Percentiles rank a stretch among this genome's conserved stretches.
Conservation (phyloP, 176 grass and related monocot species). For the Tillandsia leiboldiana region DNA sequence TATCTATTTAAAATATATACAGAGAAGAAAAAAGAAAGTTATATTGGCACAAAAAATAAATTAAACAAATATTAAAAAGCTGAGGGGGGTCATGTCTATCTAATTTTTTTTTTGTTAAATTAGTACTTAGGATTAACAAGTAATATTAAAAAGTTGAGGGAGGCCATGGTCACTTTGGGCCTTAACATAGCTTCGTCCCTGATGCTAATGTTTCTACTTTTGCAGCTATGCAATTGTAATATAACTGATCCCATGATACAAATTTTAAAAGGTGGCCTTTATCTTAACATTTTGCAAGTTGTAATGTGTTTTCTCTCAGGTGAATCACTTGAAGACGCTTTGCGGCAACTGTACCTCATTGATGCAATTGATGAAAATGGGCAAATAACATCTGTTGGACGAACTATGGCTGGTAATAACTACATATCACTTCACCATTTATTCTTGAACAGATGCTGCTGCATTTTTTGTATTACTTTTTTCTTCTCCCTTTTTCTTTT, state of each 20-base stretch:
- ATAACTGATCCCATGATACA: background rate
- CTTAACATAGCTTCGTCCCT: too few species aligned
- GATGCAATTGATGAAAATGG: slow-evolving; percentile 97
- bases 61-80: too few species aligned
- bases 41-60: too few species aligned
- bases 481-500: background rate
- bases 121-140: too few species aligned
- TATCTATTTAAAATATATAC: too few species aligned
- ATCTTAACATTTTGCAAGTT: background rate
- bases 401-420: slow-evolving; percentile 65
- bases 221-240: background rate
- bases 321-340: slow-evolving; percentile 96
- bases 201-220: background rate
- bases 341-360: slow-evolving; percentile 90
- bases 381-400: slow-evolving; percentile 66
- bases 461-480: background rate
- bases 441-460: slow-evolving; percentile 5
- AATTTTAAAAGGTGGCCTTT: background rate
- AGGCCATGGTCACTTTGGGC: too few species aligned
- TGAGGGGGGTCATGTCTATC: too few species aligned
- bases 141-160: too few species aligned
- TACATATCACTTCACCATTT: background rate
- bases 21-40: too few species aligned
- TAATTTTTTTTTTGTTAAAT: too few species aligned
- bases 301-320: slow-evolving; percentile 34